A percentile compares a stretch with the other conserved stretches of the same genome.
phyloP scores from a whole-genome alignment of 495 filamentous ascomycete genomes.

The Umbilicaria muhlenbergii region DNA sequence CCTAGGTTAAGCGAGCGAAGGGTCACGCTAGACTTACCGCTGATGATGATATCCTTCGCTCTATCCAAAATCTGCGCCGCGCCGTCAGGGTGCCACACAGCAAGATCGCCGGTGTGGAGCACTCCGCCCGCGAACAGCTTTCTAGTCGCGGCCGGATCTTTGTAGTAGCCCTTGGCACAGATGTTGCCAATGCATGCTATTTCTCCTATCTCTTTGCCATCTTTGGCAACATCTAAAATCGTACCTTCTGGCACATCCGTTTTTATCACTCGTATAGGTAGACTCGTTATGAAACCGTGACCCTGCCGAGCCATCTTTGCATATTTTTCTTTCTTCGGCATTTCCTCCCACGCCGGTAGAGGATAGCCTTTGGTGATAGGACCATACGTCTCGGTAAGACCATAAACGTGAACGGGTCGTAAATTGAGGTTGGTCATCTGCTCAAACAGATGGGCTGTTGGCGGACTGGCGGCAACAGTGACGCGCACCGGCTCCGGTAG shows the following conservation, averaged over 20 bases:
- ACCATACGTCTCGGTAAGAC: slow-evolving; percentile 89
- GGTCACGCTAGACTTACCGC: slow-evolving; percentile 39
- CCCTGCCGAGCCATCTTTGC: slow-evolving; percentile 78
- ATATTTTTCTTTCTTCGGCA: slow-evolving; percentile 61
- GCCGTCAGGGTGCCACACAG: slow-evolving; percentile 82
- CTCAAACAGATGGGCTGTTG: slow-evolving; percentile 77
- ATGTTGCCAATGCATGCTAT: slow-evolving; percentile 87
- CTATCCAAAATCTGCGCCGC: slow-evolving; percentile 84
- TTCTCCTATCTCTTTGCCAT: slow-evolving; percentile 88
- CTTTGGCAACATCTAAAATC: slow-evolving; percentile 57
- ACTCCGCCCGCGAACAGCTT: slow-evolving; percentile 83
- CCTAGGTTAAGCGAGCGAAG: not conserved
- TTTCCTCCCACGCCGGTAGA: slow-evolving; percentile 62
- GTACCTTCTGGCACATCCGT: slow-evolving; percentile 48
- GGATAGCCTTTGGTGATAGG: slow-evolving; percentile 90
- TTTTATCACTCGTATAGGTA: slow-evolving; percentile 73
- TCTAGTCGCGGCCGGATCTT: slow-evolving; percentile 70
- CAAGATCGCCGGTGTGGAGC: slow-evolving; percentile 78
- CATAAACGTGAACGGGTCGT: slow-evolving; percentile 86
- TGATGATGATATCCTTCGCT: slow-evolving; percentile 96
- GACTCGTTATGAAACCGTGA: slow-evolving; percentile 79
- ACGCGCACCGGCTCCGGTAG: slow-evolving; percentile 64
- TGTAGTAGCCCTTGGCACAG: slow-evolving; percentile 81
- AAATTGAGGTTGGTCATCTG: slow-evolving; percentile 83
- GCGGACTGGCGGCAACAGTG: slow-evolving; percentile 84